A percentile compares a stretch with the other conserved stretches of the same genome.
Evolutionary conservation across 305 asterid species (phyloP).

Genomic region (Solanum chacoense): DNA sequence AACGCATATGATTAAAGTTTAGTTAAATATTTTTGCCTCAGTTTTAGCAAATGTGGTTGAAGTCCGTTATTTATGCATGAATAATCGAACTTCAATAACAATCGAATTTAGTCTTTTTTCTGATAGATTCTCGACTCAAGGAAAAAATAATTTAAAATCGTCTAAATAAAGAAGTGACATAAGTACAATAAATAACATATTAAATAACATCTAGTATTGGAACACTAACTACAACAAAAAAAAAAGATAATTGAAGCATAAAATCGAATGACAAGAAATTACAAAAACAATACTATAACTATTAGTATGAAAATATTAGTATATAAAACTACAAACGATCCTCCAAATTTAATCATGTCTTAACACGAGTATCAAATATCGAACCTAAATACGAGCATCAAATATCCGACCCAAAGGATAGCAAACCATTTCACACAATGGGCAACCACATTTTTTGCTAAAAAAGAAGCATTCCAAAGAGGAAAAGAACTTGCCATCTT

Average conservation of each 20-base stretch:
- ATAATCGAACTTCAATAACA: not conserved
- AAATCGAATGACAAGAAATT: too few species aligned
- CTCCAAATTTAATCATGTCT: too few species aligned
- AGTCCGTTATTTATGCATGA: not conserved
- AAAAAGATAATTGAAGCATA: too few species aligned
- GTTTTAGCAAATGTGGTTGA: not conserved
- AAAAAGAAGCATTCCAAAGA: not conserved
- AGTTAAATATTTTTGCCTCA: not conserved
- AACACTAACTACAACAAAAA: too few species aligned
- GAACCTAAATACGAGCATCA: not conserved
- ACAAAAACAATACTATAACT: too few species aligned
- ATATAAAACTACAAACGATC: not conserved
- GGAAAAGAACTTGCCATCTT: not conserved
- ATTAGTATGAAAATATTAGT: too few species aligned
- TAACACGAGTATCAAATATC: not conserved
- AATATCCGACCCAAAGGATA: not conserved
- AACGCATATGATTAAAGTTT: not conserved
- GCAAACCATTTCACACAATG: not conserved
- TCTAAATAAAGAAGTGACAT: not conserved
- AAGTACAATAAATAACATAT: too few species aligned
- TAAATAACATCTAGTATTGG: too few species aligned
- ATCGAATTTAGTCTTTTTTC: rapidly evolving
- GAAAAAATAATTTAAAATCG: too few species aligned
- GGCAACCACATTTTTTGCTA: not conserved
- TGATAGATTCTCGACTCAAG: too few species aligned